Conservation (phyloP, 75 land plant species). For the Azolla pinnata region DNA sequence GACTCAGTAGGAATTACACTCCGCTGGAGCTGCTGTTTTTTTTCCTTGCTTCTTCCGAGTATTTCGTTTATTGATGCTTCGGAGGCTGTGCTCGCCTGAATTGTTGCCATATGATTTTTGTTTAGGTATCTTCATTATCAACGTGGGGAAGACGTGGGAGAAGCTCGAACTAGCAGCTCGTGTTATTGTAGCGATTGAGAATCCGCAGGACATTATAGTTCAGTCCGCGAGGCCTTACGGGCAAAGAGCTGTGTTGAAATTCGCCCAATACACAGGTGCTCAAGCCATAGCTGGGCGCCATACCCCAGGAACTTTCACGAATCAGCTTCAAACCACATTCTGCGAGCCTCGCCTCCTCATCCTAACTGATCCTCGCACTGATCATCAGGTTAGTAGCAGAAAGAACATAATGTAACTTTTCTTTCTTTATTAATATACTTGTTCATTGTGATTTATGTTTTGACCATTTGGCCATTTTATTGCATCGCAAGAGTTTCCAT, state of each 20-base stretch:
- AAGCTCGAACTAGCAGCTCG: constrained; percentile 61
- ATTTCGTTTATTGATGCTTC: no score
- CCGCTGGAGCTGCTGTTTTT: no score
- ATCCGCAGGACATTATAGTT: constrained; percentile 85
- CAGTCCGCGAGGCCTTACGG: constrained; percentile 92
- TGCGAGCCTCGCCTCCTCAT: constrained; percentile 80
- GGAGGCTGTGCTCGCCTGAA: no score
- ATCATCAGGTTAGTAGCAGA: constrained; percentile 57
- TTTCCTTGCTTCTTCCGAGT: no score
- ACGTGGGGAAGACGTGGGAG: constrained; percentile 80
- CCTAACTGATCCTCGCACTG: constrained; percentile 79
- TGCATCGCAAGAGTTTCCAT: no score
- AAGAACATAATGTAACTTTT: no score
- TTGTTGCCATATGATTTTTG: no score
- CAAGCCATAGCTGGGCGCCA: constrained; percentile 78
- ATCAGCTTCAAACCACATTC: constrained; percentile 80
- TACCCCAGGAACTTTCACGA: constrained; percentile 82
- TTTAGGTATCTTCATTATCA: constrained; percentile 59
- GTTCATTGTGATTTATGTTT: no score
- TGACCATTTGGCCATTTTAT: no score
- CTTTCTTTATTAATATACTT: no score
- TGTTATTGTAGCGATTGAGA: constrained; percentile 74
- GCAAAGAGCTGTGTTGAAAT: constrained; percentile 72
- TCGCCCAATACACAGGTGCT: constrained; percentile 82
- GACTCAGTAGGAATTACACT: no score